Evolutionary conservation across 805 yeast genomes (phyloP), one percentile per base, ranked within the genome.

Genomic region (Grigorovia yakushimaensis): DNA sequence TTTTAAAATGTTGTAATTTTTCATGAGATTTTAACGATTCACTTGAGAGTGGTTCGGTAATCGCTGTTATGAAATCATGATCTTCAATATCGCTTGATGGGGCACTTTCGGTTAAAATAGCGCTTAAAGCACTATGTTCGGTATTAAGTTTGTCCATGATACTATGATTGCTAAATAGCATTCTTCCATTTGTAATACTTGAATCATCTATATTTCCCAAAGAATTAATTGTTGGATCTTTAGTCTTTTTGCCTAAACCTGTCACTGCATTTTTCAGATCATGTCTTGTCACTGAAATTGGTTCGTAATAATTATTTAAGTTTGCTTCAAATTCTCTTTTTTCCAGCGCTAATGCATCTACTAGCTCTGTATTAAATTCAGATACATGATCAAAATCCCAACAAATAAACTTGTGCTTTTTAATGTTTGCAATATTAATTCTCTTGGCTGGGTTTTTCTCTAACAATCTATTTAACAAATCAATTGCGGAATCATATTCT

Each of bases 221-320:
- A 2, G 44, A 43, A 35, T 51, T 54, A 5, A 56, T 41, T 13
- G 53, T 47, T 7, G 62, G 54, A 18, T 57, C 73, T 54, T 71
- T 77, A 40, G 87, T 71, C 47, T 81, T 72, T 44, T 78, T 74
- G 7, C 88, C 89, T 43, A 88, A 73, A n/a, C 95, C 95, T 35
- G 81, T 74, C 3, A 88, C 88, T 1, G 95, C 95, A 51, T 79
- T 76, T 51, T 80, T 76, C 7, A 85, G 74, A 50, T 88, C 95
- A 48, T 81, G 82, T 42, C 72, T 74, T 2, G 82, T 72, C 7
- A 84, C 81, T 36, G 75, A 74, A 44, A 82, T 79, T 56, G 71
- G 76, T 68, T 65, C 55, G 27, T 58, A 61, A 39, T 55, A 55
- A 39, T 62, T 61, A 35, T 54, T 53, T 40, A 52, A 54, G 39